Evolutionary conservation across 139 green algal species (phyloP), one percentile per base, ranked within the genome.

Genomic region (Chlorella sp.): DNA sequence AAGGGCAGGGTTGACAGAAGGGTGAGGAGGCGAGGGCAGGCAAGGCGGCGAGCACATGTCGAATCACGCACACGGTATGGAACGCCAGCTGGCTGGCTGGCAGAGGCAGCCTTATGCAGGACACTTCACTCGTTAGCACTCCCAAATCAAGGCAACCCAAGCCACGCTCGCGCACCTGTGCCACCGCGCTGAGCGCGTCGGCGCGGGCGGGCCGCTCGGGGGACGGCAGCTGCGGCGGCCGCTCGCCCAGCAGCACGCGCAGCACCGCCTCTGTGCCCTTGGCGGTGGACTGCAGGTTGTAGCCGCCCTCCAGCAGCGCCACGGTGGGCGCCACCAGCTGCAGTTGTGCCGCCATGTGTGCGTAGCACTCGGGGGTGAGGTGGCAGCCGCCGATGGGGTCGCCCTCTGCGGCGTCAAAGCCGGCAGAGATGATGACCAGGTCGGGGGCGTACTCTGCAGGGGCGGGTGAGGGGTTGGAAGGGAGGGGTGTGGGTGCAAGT

Each of bases 271-370:
- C 95, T 0, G 92, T 96, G 36, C 92, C 89, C 18, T 82, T 86
- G 2, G 96, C 95, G 21, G 94, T 97, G 68, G 93, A 91, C 73
- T 97, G 85, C 28, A 94, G 40, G 89, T 98, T 87, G 88, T 99
- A 94, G 30, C 90, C 97, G 3, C 97, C 97, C 80, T 99, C 97
- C 53, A 99, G 85, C 16, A 99, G 91, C 40, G 96, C 94, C 48
- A 98, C 91, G 32, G 3, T 95, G 91, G 36, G 98, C 57, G 48
- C 76, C 78, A 61, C 83, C 19, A 89, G 36, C 85, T 90, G 88
- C 40, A 97, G 95, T 88, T 94, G 81, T 0, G 89, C 90, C 85
- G 93, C 94, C 97, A 86, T 99, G 97, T 95, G 92, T 12, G 76
- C 94, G 90, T 95, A 98, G 76, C 88, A 92, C 76, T 94, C 95